A percentile compares a stretch with the other conserved stretches of the same genome.
Conservation (phyloP, 176 grass and related monocot species). For the Triticum timopheevii region DNA sequence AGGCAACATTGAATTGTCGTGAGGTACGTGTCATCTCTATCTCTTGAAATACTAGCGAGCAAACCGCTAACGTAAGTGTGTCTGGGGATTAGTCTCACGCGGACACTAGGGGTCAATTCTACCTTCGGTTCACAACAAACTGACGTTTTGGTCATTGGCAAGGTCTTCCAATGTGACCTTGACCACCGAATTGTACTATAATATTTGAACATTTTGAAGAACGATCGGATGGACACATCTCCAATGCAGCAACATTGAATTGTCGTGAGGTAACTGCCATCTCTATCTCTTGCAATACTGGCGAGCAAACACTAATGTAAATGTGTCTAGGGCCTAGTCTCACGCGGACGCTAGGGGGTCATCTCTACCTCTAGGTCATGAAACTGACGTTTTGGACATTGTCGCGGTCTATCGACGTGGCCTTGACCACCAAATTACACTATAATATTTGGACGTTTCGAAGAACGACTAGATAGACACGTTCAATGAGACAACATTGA, state of each 20-base stretch:
- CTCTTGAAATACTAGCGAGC: background rate
- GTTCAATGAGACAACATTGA: too few relatives aligned
- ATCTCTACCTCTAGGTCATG: too few relatives aligned
- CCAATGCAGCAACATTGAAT: background rate
- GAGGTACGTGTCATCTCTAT: background rate
- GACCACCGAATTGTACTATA: background rate
- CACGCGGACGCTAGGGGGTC: background rate
- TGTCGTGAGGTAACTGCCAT: background rate
- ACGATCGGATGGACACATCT: background rate
- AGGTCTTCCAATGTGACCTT: background rate
- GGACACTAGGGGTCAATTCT: background rate
- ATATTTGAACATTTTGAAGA: background rate
- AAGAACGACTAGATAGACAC: too few relatives aligned
- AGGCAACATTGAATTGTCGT: background rate
- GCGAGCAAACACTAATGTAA: background rate
- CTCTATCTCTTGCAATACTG: background rate
- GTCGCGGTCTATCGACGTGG: too few relatives aligned
- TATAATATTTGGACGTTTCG: too few relatives aligned
- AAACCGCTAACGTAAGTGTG: background rate
- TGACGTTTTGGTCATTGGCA: background rate
- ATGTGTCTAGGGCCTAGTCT: background rate
- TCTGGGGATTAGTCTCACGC: background rate
- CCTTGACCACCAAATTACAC: too few relatives aligned
- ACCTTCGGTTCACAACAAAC: background rate
- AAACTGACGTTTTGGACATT: too few relatives aligned